Base-by-base conservation (phyloP, 257 asterid genomes). In the Solanum rostratum region DNA sequence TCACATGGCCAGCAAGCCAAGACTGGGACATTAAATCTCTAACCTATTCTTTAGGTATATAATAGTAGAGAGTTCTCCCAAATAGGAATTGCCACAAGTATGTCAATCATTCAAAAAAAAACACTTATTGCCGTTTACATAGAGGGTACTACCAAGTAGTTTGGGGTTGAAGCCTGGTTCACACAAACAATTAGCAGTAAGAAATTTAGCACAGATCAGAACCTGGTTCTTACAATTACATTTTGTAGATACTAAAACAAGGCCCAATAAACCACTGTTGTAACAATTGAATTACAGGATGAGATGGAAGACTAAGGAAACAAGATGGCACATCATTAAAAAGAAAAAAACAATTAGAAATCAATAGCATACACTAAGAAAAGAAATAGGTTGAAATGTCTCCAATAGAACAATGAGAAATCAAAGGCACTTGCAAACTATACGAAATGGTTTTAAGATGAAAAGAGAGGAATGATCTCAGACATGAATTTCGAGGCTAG, bases 1-100 rank as follows among this genome's bases (percentile, higher is more conserved):
- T 76, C 87, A 88, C 52, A 69, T n/a, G 80, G 39, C 80, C 85
- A 60, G 43, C 62, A 76, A 76, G 60, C n/a, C 39, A 49, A 74
- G 59, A 46, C 15, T 22, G n/a, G n/a, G 57, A 76, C 43, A 50
- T 27, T 15, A 76, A 20, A 27, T 16, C 45, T 76, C 16, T 76
- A 46, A 27, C 22, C 41, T 49, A 74, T 46, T 45, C 37, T 50
- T 76, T 49, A 14, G 82, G 82, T 49, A 76, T 76, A 76, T 49
- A 27, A 78, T 27, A 74, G 15, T 24, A 50, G 45, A 57, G 12
- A 78, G 62, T 50, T 19, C 46, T 76, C 39, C 18, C 63, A 78
- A 78, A 54, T 54, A 49, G 63, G 27, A 78, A 76, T 50, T 15
- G 46, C 10, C 62, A 76, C 63, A 50, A 50, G 45, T 78, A 78